Base-by-base conservation (phyloP, 2,329 filamentous ascomycete genomes). In the Bimuria novae-zelandiae region DNA sequence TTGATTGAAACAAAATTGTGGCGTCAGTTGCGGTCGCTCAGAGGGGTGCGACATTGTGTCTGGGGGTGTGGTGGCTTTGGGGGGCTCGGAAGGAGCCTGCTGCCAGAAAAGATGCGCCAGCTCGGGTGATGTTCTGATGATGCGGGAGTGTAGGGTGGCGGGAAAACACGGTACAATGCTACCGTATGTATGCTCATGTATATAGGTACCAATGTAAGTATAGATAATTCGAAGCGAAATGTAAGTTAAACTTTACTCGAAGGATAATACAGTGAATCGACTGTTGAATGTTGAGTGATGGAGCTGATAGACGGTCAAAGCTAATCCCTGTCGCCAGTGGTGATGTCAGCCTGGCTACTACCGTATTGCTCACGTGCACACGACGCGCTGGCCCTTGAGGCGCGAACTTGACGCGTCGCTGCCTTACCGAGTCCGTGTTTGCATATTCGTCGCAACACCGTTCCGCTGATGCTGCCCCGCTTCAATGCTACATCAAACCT, bases 1-100 rank as follows among this genome's bases (percentile, higher is more conserved):
- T 49, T 79, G 75, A 55, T 80, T 79, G 72, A 81, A 81, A 71
- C 79, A 81, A 65, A 81, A 79, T 50, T 77, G 75, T 32, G 79
- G 77, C 47, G 76, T 79, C 49, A 81, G 68, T 30, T 52, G 51
- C 10, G 77, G 76, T 40, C 67, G 65, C 16, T 74, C 64, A 4
- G 73, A 74, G 4, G 72, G 70, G 56, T 72, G 71, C n/a, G 76
- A 76, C 76, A 79, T 79, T 16, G 36, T 59, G 45, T 55, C 49
- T 11, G 49, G 54, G 37, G 54, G 5, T 45, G 33, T 17, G 54
- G 57, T 41, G 17, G 56, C 22, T 14, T 55, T 44, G 11, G 53
- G 47, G 27, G 59, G 33, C 25, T 52, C 49, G 12, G 57, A 43
- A 8, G 59, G 58, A 55, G 68, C 57, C 45, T 35, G 29, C 59